Base-by-base conservation (phyloP, 139 green algal genomes). In the Marvania coccoides region DNA sequence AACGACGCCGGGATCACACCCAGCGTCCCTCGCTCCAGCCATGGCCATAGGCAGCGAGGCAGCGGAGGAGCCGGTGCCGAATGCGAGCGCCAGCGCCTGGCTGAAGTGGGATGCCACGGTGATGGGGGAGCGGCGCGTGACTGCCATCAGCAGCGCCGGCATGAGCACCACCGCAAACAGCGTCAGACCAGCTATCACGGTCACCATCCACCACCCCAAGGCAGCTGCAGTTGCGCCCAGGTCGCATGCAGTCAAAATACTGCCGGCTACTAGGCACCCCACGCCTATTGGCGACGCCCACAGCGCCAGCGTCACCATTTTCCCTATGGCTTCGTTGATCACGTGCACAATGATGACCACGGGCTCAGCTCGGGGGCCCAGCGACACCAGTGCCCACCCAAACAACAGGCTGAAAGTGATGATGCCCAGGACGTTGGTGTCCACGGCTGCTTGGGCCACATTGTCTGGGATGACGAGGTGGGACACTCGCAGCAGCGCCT, bases 371-470 rank as follows among this genome's bases (percentile, higher is more conserved):
- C 26, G 15, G 4, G 61, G 29, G 5, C 71, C 72, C 13, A 74
- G 30, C 13, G 29, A 31, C 31, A 29, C 30, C 46, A 83, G 30
- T 48, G 62, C 56, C 5, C 57, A 4, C 2, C 76, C 76, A 58
- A 79, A 79, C 19, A 77, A 58, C 7, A 77, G 48, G 26, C 45
- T 71, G 67, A 81, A 76, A 26, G 71, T 78, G 65, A 85, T 80
- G 58, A 85, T 38, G 9, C 79, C 79, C 63, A 85, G 64, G 28
- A 85, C 70, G 65, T 85, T 84, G 61, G 73, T 84, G 58, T 79
- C 23, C 3, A 81, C 76, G 3, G 76, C 76, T 4, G 79, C 76
- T 5, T 4, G 38, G 2, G 58, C 76, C 14, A 85, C 33, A 47
- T 86, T 84, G 61, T 77, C 63, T 2, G 76, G 71, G 3, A 84